Percentiles rank a stretch among this genome's conserved stretches.
These are phyloP conservation scores for Nemania abortiva DNA, from an alignment of 2,329 filamentous ascomycete genomes.

Conservation along the genomic window DNA sequence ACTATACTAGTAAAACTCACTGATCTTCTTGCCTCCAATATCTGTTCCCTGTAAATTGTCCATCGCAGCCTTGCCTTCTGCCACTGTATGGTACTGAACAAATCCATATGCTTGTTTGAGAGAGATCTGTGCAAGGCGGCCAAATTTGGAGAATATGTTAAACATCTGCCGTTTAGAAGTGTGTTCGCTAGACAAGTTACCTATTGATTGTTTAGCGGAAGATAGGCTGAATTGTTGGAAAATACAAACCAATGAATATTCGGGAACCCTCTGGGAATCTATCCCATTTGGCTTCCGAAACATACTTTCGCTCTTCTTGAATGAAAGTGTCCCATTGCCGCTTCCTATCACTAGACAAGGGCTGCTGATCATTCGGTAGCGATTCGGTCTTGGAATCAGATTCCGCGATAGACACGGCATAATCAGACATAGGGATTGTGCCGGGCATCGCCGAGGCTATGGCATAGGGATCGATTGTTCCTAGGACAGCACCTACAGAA, in stretches of 20 bases:
- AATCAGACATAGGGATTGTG: conserved; percentile 47
- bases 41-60: conserved; percentile 82
- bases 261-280: conserved; percentile 81
- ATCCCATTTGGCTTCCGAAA: conserved; percentile 84
- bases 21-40: conserved; percentile 90
- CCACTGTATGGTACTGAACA: conserved; percentile 86
- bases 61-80: conserved; percentile 80
- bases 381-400: conserved; percentile 36
- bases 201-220: conserved; percentile 59
- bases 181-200: conserved; percentile 91
- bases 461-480: conserved; percentile 42
- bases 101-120: conserved; percentile 98
- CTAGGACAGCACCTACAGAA: background rate
- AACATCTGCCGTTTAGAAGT: conserved; percentile 96
- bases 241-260: conserved; percentile 77
- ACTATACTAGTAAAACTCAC: conserved; percentile 67
- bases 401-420: conserved; percentile 40
- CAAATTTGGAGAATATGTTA: conserved; percentile 87
- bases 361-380: conserved; percentile 27
- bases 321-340: conserved; percentile 79
- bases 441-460: conserved; percentile 46
- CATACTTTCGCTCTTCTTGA: conserved; percentile 78
- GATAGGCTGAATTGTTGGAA: conserved; percentile 8
- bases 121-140: conserved; percentile 90
- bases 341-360: conserved; percentile 35